Evolutionary conservation across 495 filamentous ascomycete genomes (phyloP), one percentile per base, ranked within the genome.

Genomic region (Tuber microsphaerosporum): DNA sequence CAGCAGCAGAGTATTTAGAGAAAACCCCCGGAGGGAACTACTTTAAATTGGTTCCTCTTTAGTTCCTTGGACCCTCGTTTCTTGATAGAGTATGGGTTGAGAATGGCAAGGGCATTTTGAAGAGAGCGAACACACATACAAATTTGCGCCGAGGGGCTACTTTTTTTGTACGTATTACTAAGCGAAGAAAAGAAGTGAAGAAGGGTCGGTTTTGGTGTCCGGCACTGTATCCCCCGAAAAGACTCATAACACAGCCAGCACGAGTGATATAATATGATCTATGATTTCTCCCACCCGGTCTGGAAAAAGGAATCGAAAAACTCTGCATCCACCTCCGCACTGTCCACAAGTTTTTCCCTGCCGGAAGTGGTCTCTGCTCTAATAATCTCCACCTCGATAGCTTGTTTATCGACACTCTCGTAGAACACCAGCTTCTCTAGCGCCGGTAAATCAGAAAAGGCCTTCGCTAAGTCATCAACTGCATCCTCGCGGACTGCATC

Each of bases 261-360:
- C 56, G 56, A 65, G 56, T 65, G 56, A 65, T 65, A 16, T 31
- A 34, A 65, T 26, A 65, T 65, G 56, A 65, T 65, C 56, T 65
- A 65, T 17, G 56, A 65, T 65, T 65, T 65, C 56, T 65, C 56
- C 51, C 83, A 81, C 42, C 83, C 80, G 46, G 81, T 78, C 45
- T 83, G 75, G 69, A 76, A 72, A 41, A 76, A 73, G 2, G 75
- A 70, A 69, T 81, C 81, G 70, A 74, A 79, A 34, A 79, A 79
- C 22, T 42, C 70, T 44, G 41, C 51, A 16, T 79, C 74, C 31
- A 79, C 73, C 34, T 79, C 76, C 20, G 43, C 76, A 9, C 14
- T 26, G 39, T 65, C 46, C 46, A 79, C 70, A 5, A 41, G 26
- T 20, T 19, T 69, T 72, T 79, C 76, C 56, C 43, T 75, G 20